These are phyloP conservation scores for Sideroxylon spinosum DNA, from an alignment of 179 eudicot species.

Conservation along the genomic window DNA sequence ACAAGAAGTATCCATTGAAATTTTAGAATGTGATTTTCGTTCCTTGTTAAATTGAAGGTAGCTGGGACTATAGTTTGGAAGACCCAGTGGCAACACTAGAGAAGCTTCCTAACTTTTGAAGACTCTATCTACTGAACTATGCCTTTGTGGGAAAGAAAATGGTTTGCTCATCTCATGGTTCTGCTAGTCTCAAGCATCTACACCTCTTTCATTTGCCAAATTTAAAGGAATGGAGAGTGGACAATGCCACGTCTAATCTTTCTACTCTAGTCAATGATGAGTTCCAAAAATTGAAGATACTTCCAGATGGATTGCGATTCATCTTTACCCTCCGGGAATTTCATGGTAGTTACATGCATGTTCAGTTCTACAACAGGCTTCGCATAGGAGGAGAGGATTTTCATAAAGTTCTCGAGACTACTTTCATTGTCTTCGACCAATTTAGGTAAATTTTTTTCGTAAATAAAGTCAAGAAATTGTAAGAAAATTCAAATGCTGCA, in stretches of 20 bases:
- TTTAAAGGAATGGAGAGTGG: conserved; percentile 13
- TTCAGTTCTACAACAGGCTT: background rate
- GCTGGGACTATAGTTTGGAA: background rate
- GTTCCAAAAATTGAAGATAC: background rate
- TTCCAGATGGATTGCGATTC: background rate
- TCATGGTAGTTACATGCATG: background rate
- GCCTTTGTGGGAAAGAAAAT: conserved; percentile 3
- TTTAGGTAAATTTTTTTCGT: background rate
- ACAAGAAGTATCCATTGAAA: background rate
- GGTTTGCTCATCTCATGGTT: conserved; percentile 19
- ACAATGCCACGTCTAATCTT: background rate
- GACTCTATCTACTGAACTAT: background rate
- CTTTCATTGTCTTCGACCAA: background rate
- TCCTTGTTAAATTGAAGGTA: background rate
- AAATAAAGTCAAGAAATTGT: background rate
- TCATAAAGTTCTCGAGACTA: background rate
- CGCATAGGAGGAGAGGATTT: background rate
- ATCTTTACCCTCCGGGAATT: background rate
- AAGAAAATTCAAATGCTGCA: too few relatives aligned
- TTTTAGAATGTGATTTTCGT: background rate
- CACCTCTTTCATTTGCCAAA: background rate
- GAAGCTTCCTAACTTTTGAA: conserved; percentile 11
- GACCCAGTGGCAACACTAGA: conserved; percentile 17
- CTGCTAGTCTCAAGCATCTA: conserved; percentile 8
- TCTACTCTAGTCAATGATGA: background rate